Evolutionary conservation across 2,329 filamentous ascomycete genomes (phyloP).

Genomic region (Cercospora canescens): DNA sequence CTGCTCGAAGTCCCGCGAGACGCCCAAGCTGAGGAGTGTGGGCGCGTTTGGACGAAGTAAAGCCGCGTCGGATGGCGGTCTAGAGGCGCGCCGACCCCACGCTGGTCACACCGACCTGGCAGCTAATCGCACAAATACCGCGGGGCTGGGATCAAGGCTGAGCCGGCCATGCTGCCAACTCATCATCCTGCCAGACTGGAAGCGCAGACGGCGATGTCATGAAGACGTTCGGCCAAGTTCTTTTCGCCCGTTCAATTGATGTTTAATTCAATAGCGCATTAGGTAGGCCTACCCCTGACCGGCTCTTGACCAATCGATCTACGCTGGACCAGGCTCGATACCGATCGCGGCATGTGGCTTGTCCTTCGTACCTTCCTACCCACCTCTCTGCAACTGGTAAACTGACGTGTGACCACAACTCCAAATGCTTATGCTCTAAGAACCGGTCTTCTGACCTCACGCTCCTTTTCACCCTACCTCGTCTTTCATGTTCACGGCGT

Average conservation of each 20-base stretch:
- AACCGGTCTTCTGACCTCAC: conserved; percentile 17
- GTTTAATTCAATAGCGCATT: neutral
- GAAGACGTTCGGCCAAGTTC: conserved; percentile 8
- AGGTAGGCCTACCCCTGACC: conserved; percentile 1
- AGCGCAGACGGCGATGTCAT: conserved; percentile 6
- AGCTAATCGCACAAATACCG: neutral
- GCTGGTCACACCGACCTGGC: neutral
- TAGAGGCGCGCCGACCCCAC: neutral
- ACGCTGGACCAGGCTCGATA: neutral
- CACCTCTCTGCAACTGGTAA: neutral
- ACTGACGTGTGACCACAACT: neutral
- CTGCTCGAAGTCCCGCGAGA: neutral
- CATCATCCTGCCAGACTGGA: neutral
- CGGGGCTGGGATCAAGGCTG: neutral
- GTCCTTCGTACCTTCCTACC: neutral
- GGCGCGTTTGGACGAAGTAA: neutral
- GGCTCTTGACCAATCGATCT: conserved; percentile 5
- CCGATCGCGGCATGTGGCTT: conserved; percentile 7
- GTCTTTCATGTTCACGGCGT: neutral
- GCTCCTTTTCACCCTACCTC: conserved; percentile 1
- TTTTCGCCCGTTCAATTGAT: conserved; percentile 4
- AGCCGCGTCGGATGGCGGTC: neutral
- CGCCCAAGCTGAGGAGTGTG: neutral
- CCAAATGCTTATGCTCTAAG: neutral
- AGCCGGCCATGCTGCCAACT: neutral